A percentile compares a stretch with the other conserved stretches of the same genome.
Evolutionary conservation across 164 flowering plant species (phyloP).

Genomic region (Aristolochia fimbriata): DNA sequence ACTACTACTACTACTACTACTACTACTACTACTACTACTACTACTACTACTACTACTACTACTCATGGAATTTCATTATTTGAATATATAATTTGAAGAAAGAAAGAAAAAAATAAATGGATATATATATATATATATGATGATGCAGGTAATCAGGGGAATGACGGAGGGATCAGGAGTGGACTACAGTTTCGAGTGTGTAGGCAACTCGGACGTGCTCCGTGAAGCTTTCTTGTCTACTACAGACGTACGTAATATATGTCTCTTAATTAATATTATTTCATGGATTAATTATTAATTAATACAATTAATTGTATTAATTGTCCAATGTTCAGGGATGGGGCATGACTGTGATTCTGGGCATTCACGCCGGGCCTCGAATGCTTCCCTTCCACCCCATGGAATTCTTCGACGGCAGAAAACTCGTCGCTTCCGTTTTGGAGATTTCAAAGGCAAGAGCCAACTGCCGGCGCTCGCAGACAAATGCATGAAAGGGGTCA

Average conservation of each 20-base stretch:
- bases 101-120: too few relatives aligned
- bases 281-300: too few relatives aligned
- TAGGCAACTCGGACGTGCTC: constrained; percentile 55
- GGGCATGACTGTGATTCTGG: constrained; percentile 59
- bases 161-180: constrained; percentile 62
- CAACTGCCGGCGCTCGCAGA: constrained; percentile 49
- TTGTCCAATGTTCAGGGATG: too few relatives aligned
- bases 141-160: constrained; percentile 48
- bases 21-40: too few relatives aligned
- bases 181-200: constrained; percentile 67
- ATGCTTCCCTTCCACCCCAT: constrained; percentile 78
- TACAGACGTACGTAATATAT: constrained; percentile 45
- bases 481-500: constrained; percentile 52
- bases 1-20: too few relatives aligned
- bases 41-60: too few relatives aligned
- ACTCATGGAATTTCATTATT: too few relatives aligned
- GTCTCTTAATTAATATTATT: too few relatives aligned
- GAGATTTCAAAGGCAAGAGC: constrained; percentile 64
- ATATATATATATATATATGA: too few relatives aligned
- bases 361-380: constrained; percentile 51
- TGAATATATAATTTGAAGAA: too few relatives aligned
- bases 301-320: background rate
- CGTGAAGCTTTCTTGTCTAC: constrained; percentile 66
- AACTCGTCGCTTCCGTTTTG: constrained; percentile 43
- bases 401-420: constrained; percentile 63